phyloP scores from a whole-genome alignment of 225 moss, liverwort and hornwort genomes.

The Sphagnum tenellum region DNA sequence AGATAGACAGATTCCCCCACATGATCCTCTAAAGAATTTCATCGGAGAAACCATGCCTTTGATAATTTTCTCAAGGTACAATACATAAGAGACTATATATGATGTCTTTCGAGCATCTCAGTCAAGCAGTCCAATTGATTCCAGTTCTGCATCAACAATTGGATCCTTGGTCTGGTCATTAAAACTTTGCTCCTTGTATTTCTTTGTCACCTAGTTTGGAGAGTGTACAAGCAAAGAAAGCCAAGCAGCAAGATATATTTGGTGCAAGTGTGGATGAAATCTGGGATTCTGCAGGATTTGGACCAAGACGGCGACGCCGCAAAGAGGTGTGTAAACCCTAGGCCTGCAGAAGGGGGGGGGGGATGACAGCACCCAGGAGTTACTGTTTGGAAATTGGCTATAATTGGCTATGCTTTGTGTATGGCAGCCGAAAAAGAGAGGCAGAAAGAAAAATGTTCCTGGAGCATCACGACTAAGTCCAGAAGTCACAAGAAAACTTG shows the following conservation, averaged over 20 bases:
- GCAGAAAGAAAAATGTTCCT: conserved; percentile 42
- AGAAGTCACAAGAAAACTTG: conserved; percentile 81
- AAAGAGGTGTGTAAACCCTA: conserved; percentile 46
- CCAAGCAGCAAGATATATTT: conserved; percentile 73
- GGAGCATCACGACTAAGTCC: conserved; percentile 67
- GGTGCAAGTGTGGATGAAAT: conserved; percentile 97
- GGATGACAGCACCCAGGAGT: not conserved
- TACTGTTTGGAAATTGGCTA: too few relatives aligned
- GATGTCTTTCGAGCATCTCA: too few relatives aligned
- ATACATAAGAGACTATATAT: too few relatives aligned
- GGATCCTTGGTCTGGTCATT: not conserved
- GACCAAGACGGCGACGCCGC: conserved; percentile 50
- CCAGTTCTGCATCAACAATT: not conserved
- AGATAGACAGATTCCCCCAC: too few relatives aligned
- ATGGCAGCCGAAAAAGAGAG: conserved; percentile 53
- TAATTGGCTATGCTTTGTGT: not conserved
- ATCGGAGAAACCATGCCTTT: too few relatives aligned
- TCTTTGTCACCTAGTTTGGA: conserved; percentile 31
- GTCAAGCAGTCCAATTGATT: too few relatives aligned
- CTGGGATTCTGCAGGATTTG: conserved; percentile 93
- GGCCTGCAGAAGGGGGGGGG: conserved; percentile 19
- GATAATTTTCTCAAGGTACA: too few relatives aligned
- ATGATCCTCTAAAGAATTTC: too few relatives aligned
- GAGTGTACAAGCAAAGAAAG: conserved; percentile 21
- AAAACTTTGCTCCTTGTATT: not conserved